Percentiles rank a stretch among this genome's conserved stretches.
Conservation (phyloP, 2,329 filamentous ascomycete genomes). For the Verticillium dahliae region DNA sequence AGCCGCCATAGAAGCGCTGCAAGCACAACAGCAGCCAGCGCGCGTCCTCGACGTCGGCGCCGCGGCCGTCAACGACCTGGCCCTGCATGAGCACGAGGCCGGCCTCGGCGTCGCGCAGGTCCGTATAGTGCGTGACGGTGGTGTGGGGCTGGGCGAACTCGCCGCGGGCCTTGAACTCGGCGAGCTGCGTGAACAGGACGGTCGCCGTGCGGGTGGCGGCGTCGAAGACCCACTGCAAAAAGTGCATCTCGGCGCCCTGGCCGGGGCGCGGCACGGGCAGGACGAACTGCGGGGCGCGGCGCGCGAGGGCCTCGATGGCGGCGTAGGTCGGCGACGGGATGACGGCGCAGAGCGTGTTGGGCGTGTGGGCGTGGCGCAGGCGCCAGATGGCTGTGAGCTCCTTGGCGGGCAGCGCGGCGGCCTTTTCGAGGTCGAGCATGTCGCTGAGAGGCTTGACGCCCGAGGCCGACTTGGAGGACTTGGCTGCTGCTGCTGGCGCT, state of each 20-base stretch:
- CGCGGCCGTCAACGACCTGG: conserved; percentile 69
- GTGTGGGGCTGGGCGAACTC: conserved; percentile 91
- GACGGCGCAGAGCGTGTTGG: conserved; percentile 74
- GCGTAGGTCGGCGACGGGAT: conserved; percentile 70
- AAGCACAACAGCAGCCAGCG: conserved; percentile 87
- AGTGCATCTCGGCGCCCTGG: conserved; percentile 84
- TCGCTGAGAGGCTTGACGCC: conserved; percentile 40
- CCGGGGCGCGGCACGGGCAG: conserved; percentile 69
- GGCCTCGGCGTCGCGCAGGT: conserved; percentile 59
- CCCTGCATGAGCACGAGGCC: conserved; percentile 84
- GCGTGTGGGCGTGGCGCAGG: conserved; percentile 69
- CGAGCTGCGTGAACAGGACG: conserved; percentile 89
- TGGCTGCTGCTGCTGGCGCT: neutral
- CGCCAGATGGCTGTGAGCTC: conserved; percentile 90
- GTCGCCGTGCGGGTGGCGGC: conserved; percentile 55
- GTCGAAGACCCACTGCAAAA: conserved; percentile 94
- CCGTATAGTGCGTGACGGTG: conserved; percentile 84
- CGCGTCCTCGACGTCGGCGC: conserved; percentile 74
- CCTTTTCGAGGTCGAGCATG: conserved; percentile 73
- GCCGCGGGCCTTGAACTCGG: conserved; percentile 84
- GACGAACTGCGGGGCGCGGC: conserved; percentile 78
- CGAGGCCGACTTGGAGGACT: conserved; percentile 17
- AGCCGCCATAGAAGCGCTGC: conserved; percentile 83
- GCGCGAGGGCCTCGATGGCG: conserved; percentile 65
- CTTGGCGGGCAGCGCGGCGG: conserved; percentile 62